phyloP scores from a whole-genome alignment of 1,284 basidiomycete species.

The Pseudozyma tsukubaensis region DNA sequence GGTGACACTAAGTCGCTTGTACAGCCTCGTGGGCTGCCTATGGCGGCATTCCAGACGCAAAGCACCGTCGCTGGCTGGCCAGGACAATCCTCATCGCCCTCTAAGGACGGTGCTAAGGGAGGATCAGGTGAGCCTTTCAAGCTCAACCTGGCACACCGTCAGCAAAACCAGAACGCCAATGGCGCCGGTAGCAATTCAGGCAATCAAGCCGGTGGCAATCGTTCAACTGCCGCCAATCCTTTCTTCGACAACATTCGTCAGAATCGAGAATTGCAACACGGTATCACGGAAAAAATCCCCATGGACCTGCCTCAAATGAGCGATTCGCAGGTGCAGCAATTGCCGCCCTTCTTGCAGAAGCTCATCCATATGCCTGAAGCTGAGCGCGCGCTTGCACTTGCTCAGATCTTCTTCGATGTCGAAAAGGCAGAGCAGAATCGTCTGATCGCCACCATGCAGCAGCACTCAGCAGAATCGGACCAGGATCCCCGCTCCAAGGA shows the following conservation, averaged over 20 bases:
- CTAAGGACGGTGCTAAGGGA: constrained; percentile 14
- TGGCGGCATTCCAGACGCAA: constrained; percentile 59
- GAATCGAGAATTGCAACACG: constrained; percentile 87
- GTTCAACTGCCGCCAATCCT: constrained; percentile 64
- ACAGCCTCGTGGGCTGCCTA: constrained; percentile 58
- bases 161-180: constrained; percentile 14
- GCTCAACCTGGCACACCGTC: constrained; percentile 22
- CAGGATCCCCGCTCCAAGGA: constrained; percentile 48
- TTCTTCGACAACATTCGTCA: constrained; percentile 91
- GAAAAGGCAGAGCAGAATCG: constrained; percentile 90
- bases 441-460: constrained; percentile 89
- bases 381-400: constrained; percentile 81
- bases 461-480: constrained; percentile 75
- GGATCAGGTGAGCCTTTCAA: constrained; percentile 11
- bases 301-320: constrained; percentile 54
- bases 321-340: constrained; percentile 67
- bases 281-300: constrained; percentile 71
- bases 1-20: constrained; percentile 44
- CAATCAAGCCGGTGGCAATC: constrained; percentile 7
- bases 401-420: constrained; percentile 89
- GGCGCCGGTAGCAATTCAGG: not conserved
- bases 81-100: constrained; percentile 26
- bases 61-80: constrained; percentile 53
- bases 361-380: constrained; percentile 74
- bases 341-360: constrained; percentile 84